Conservation (phyloP, 2,329 filamentous ascomycete genomes). For the Simplicillium sp. region DNA sequence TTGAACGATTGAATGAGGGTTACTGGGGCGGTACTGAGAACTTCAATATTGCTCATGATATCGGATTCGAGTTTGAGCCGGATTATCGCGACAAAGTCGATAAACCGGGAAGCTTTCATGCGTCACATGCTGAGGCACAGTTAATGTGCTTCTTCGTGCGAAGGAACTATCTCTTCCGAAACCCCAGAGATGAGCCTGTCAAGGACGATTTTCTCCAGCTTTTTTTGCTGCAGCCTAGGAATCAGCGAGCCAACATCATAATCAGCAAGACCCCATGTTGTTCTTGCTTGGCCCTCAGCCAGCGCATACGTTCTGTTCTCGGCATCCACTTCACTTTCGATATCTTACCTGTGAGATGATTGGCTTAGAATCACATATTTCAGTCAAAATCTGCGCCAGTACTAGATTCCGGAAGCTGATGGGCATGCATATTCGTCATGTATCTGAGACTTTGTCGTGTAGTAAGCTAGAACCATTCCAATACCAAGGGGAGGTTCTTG, state of each 20-base stretch:
- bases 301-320: not conserved
- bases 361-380: not conserved
- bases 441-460: no score
- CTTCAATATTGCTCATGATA: not conserved
- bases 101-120: not conserved
- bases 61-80: not conserved
- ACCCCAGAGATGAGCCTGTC: not conserved
- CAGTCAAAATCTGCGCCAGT: no score
- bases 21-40: not conserved
- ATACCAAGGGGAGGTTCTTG: no score
- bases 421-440: no score
- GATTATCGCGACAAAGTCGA: not conserved
- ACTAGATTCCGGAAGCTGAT: no score
- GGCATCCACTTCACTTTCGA: not conserved
- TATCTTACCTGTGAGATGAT: not conserved
- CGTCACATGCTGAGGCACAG: not conserved
- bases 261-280: not conserved
- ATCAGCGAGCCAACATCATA: not conserved
- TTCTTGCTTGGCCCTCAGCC: not conserved
- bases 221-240: not conserved
- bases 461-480: no score
- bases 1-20: not conserved
- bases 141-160: not conserved
- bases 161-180: not conserved
- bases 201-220: not conserved